Evolutionary conservation across 352 stramenopile genomes (phyloP), one percentile per base, ranked within the genome.

Genomic region (Aphanomyces astaci): DNA sequence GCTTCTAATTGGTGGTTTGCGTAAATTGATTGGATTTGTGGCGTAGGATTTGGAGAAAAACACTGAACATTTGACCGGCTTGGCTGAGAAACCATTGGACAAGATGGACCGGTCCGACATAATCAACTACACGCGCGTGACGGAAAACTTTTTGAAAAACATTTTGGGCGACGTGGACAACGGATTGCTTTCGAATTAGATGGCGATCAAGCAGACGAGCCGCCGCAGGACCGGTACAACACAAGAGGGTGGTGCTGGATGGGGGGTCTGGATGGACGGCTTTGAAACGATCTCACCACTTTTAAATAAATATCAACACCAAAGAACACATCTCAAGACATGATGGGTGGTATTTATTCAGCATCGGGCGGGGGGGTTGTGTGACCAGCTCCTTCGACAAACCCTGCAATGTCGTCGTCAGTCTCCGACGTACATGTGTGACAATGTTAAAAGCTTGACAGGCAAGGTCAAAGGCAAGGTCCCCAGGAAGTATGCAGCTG

Each of bases 51-150:
- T 98, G 64, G 93, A 98, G 73, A 96, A 95, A 72, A 96, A 97
- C 71, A 97, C 90, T 3, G 93, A 98, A 72, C 81, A 96, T 54
- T 68, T 97, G 57, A 95, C 86, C 2, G 92, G 91, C 4, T 74
- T 98, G 13, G 94, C 84, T 30, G 93, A 98, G 73, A 89, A 90
- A 78, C 80, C 82, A n/a, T 75, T 97, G 25, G 87, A 96, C 62
- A 84, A 92, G 74, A 95, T 97, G 82, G 90, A 98, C 72, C 88
- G 89, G 51, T 89, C 87, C 27, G 86, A 98, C 69, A 90, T 98
- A 45, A 92, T 97, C 75, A 98, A 98, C 76, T 98, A 96, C 80
- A 97, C 88, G 48, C 88, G 91, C 63, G 88, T 97, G 71, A 98
- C 93, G 22, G 88, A 96, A 71, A 93, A 81, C 4, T 98, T 98